These are phyloP conservation scores for Nectriaceae sp. DNA, from an alignment of 2,329 filamentous ascomycete species.

Conservation along the genomic window DNA sequence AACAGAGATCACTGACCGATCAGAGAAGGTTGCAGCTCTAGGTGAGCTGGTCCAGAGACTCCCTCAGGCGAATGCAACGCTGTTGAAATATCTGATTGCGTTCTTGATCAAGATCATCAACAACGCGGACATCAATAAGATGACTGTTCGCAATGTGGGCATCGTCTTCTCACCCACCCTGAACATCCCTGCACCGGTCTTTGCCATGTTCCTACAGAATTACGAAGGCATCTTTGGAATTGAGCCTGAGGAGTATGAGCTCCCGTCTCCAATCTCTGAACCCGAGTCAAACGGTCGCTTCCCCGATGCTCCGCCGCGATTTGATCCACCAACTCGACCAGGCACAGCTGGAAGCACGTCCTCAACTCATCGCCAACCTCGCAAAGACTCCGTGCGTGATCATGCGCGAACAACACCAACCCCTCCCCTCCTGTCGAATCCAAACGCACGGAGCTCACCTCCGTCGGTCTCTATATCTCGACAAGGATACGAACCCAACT, in stretches of 20 bases:
- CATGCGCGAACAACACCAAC: constrained; percentile 47
- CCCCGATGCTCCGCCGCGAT: constrained; percentile 31
- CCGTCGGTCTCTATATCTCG: constrained; percentile 42
- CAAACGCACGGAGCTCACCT: constrained; percentile 40
- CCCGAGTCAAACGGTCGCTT: constrained; percentile 34
- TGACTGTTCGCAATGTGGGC: constrained; percentile 96
- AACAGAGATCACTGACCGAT: constrained; percentile 73
- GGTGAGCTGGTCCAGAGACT: constrained; percentile 78
- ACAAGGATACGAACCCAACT: constrained; percentile 47
- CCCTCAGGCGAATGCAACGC: constrained; percentile 75
- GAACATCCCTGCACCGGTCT: constrained; percentile 93
- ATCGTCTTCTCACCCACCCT: constrained; percentile 98
- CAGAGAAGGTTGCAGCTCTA: constrained; percentile 76
- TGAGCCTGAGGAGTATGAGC: constrained; percentile 64
- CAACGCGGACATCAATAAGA: constrained; percentile 89
- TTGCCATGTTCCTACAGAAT: constrained; percentile 90
- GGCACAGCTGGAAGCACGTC: constrained; percentile 53
- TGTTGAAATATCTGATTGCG: constrained; percentile 81
- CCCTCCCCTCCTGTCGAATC: constrained; percentile 45
- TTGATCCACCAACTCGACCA: constrained; percentile 45
- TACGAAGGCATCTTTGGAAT: constrained; percentile 83
- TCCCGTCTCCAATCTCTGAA: constrained; percentile 48
- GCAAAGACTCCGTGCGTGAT: constrained; percentile 32
- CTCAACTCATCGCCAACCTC: constrained; percentile 54
- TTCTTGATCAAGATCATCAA: constrained; percentile 93